Base-by-base conservation (phyloP, 345 rosid genomes). In the Rhodomyrtus tomentosa region DNA sequence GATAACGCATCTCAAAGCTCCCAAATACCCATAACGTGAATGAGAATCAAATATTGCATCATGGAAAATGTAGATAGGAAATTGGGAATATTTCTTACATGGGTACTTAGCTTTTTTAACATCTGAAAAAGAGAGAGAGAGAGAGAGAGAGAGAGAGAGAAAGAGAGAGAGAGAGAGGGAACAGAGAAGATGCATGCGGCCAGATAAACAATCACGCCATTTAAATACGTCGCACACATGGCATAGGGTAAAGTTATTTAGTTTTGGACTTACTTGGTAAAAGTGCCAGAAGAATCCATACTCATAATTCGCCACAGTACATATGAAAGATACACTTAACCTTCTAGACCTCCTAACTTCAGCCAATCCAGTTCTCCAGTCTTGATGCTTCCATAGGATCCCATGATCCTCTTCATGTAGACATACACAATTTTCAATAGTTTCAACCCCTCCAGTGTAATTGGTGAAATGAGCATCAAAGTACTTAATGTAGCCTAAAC, bases 371-470 rank as follows among this genome's bases (percentile, higher is more conserved):
- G 98, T 95, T 91, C 99, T 94, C 98, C 98, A 96, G 87, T 96
- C 99, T 88, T 96, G 98, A 92, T 96, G 99, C 91, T 96, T 96
- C 99, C 99, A 95, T 80, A 96, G 86, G 82, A 95, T 91, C 50
- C 98, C 98, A 73, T 94, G 96, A 91, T 96, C 99, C 89, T 96
- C 99, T 91, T 96, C 99, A 55, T 94, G 99, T 92, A 96, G 85
- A 85, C 97, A 96, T 29, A 95, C 97, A 90, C 96, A 95, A 85
- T 96, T 96, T 87, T 95, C 98, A 89, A 92, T 95, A 38, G 97
- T 94, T 87, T 96, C 99, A 84, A 96, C 94, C 72, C 98, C 98
- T 80, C 98, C 99, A 55, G 96, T 92, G 91, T 93, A 96, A 88
- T 96, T 92, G 84, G 94, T 94, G 81, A 96, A 93, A 91, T 96